Percentiles rank a stretch among this genome's conserved stretches.
Evolutionary conservation across 441 rosid species (phyloP).

Genomic region (Jatropha multifida): DNA sequence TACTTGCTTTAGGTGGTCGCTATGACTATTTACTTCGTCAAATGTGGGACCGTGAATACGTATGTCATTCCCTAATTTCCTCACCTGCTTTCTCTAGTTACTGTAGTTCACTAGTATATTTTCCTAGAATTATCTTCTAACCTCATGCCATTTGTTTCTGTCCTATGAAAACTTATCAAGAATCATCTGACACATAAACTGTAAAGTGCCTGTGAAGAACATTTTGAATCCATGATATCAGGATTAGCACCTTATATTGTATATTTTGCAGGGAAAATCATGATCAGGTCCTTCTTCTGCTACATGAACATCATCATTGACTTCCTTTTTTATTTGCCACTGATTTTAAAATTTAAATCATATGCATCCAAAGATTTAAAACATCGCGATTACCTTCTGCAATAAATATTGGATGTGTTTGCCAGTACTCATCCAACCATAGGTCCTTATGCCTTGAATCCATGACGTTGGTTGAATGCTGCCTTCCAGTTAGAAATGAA

Average conservation of each 20-base stretch:
- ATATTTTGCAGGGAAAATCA: not conserved
- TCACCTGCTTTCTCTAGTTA: constrained; percentile 19
- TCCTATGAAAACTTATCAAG: not conserved
- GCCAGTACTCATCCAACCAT: not conserved
- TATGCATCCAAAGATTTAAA: not conserved
- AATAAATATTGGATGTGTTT: not conserved
- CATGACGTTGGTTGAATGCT: not conserved
- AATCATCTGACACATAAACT: not conserved
- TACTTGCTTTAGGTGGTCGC: constrained; percentile 96
- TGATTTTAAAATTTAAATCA: not conserved
- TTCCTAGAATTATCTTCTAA: not conserved
- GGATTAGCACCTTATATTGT: not conserved
- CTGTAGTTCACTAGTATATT: not conserved
- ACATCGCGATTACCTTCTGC: not conserved
- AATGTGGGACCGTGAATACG: constrained; percentile 69
- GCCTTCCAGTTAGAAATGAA: not conserved
- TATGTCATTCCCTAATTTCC: constrained; percentile 38
- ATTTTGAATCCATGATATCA: not conserved
- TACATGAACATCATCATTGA: not conserved
- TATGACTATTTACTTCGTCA: constrained; percentile 83
- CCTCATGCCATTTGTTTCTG: not conserved
- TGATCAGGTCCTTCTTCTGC: not conserved
- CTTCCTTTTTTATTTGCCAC: not conserved
- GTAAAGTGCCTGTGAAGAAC: not conserved
- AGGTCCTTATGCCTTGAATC: not conserved